Percentiles rank a stretch among this genome's conserved stretches.
Conservation (phyloP, 2,329 filamentous ascomycete genomes). For the Cercospora janseana region DNA sequence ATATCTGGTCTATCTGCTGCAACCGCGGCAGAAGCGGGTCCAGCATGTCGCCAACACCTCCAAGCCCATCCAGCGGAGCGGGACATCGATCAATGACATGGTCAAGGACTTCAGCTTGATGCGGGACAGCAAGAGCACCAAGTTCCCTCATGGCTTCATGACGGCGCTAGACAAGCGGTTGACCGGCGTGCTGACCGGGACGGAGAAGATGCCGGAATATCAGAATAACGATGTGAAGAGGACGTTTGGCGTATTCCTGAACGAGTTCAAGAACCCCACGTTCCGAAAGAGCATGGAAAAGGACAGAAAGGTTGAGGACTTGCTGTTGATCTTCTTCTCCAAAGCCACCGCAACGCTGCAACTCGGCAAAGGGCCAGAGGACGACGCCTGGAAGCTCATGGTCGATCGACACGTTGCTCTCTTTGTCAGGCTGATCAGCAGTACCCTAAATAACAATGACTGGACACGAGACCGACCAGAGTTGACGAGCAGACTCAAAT, state of each 20-base stretch:
- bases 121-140: slow-evolving; percentile 66
- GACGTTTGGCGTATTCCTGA: slow-evolving; percentile 92
- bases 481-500: slow-evolving; percentile 72
- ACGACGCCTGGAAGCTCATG: slow-evolving; percentile 86
- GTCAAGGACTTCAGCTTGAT: slow-evolving; percentile 80
- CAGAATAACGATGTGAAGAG: slow-evolving; percentile 87
- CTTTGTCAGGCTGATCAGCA: slow-evolving; percentile 82
- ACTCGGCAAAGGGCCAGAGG: slow-evolving; percentile 70
- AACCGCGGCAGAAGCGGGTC: slow-evolving; percentile 83
- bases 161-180: slow-evolving; percentile 72
- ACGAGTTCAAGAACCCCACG: slow-evolving; percentile 81
- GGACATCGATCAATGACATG: slow-evolving; percentile 73
- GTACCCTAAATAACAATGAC: slow-evolving; percentile 77
- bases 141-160: slow-evolving; percentile 70
- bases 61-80: slow-evolving; percentile 64
- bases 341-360: slow-evolving; percentile 87
- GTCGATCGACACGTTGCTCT: slow-evolving; percentile 93
- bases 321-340: slow-evolving; percentile 95
- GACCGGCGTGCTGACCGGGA: slow-evolving; percentile 75
- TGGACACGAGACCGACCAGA: slow-evolving; percentile 84
- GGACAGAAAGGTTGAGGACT: slow-evolving; percentile 85
- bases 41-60: slow-evolving; percentile 70
- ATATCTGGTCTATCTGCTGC: slow-evolving; percentile 88
- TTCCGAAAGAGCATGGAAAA: slow-evolving; percentile 93
- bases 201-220: slow-evolving; percentile 81